Conservation (phyloP, 2,329 filamentous ascomycete species). For the Pseudopithomyces chartarum region DNA sequence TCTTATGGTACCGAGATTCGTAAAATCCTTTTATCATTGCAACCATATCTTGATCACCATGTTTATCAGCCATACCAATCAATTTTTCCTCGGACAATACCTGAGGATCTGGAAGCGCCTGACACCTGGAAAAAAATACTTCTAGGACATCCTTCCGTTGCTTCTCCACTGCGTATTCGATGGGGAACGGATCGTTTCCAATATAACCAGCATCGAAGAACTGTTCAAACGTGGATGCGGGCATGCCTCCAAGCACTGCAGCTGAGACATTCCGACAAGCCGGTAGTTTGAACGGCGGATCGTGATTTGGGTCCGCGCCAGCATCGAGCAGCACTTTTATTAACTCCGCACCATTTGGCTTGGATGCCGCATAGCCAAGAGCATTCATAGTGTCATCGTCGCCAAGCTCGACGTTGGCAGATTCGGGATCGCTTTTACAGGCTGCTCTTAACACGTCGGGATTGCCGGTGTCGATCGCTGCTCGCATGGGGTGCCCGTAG, state of each 20-base stretch:
- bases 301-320: constrained; percentile 10
- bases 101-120: not conserved
- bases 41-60: not conserved
- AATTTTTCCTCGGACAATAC: constrained; percentile 6
- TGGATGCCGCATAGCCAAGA: constrained; percentile 8
- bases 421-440: constrained; percentile 3
- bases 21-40: not conserved
- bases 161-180: constrained; percentile 7
- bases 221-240: constrained; percentile 10
- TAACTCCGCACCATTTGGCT: constrained; percentile 5
- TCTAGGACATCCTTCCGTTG: constrained; percentile 7
- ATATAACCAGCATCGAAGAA: constrained; percentile 13
- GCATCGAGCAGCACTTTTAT: constrained; percentile 14
- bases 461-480: constrained; percentile 7
- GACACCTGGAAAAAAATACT: constrained; percentile 7
- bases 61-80: constrained; percentile 3
- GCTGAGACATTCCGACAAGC: constrained; percentile 8
- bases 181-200: constrained; percentile 5
- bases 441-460: constrained; percentile 4
- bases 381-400: constrained; percentile 6
- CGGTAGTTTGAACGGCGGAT: constrained; percentile 9
- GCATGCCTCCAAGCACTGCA: constrained; percentile 2
- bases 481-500: constrained; percentile 1
- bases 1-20: not conserved
- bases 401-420: constrained; percentile 2